Base-by-base conservation (phyloP, 1,139 yeast species). In the Saccharomyces pastorianus region DNA sequence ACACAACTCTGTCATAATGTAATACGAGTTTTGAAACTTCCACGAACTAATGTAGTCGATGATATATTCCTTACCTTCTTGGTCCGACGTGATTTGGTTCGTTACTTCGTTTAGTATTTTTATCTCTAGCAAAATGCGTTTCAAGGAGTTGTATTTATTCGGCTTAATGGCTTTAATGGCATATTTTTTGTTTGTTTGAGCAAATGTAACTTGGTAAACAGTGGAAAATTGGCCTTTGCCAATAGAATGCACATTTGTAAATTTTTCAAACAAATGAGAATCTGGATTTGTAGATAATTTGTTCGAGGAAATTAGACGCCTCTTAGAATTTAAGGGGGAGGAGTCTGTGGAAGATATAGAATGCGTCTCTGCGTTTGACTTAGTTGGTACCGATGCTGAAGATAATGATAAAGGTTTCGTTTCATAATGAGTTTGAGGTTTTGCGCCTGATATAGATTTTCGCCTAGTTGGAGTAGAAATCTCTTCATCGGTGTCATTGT, bases 1-100 rank as follows among this genome's bases (percentile, higher is more conserved):
- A 72, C 97, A 93, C 67, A 76, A 90, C 64, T 91, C 98, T 1
- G 96, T 91, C 95, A 91, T 89, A 47, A 93, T 88, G 69, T 91
- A 93, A 62, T 86, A 81, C 62, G 84, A 84, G 53, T 82, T 82
- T 58, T 63, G 64, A 52, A 67, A 66, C 61, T 88, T 95, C 98
- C 98, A 93, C 9, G 90, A 90, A 65, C 89, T 91, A 31, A 88
- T 79, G 59, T 88, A 81, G 61, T 84, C 84, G 46, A 93, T 81
- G 48, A 91, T 81, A 67, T 88, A 85, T 62, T 88, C 96, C 60
- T 84, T 82, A 2, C 93, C 95, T 59, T 85, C 93, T 57, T 82
- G 84, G 61, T 85, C 89, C 25, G 56, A 32, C 1, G 44, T 38
- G 6, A 38, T 5, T 38, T 38, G 44, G 4, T 59, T 56, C 1